Evolutionary conservation across 2,329 filamentous ascomycete genomes (phyloP).

Genomic region (Paradendryphiella salina): DNA sequence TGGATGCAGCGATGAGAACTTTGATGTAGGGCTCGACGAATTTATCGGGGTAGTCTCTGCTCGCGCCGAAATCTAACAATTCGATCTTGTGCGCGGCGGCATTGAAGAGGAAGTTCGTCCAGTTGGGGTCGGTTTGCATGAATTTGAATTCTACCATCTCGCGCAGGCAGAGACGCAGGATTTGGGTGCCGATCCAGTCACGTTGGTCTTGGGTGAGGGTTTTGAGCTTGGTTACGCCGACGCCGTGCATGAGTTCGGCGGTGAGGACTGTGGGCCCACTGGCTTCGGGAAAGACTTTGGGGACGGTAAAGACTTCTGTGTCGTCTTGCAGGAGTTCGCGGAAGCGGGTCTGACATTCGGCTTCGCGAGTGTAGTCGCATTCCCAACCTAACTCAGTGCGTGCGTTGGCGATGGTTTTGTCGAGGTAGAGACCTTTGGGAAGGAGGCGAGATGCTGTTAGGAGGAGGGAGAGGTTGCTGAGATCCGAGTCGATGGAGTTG

Average conservation of each 20-base stretch:
- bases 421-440: slow-evolving; percentile 87
- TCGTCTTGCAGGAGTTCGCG: slow-evolving; percentile 75
- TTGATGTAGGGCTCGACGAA: slow-evolving; percentile 82
- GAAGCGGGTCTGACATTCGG: slow-evolving; percentile 77
- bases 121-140: slow-evolving; percentile 99
- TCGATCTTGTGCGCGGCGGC: slow-evolving; percentile 71
- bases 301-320: slow-evolving; percentile 74
- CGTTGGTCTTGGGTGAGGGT: slow-evolving; percentile 79
- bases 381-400: slow-evolving; percentile 93
- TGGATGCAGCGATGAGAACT: slow-evolving; percentile 78
- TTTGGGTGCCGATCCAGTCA: slow-evolving; percentile 95
- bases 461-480: slow-evolving; percentile 89
- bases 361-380: slow-evolving; percentile 92
- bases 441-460: slow-evolving; percentile 87
- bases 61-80: slow-evolving; percentile 93
- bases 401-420: slow-evolving; percentile 97
- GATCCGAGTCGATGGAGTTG: slow-evolving; percentile 92
- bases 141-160: slow-evolving; percentile 94
- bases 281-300: slow-evolving; percentile 74
- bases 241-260: slow-evolving; percentile 87
- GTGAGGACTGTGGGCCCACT: slow-evolving; percentile 86
- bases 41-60: slow-evolving; percentile 75
- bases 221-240: slow-evolving; percentile 79
- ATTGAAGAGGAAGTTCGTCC: slow-evolving; percentile 98
- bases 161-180: slow-evolving; percentile 85